A percentile compares a stretch with the other conserved stretches of the same genome.
phyloP scores from a whole-genome alignment of 306 rosid genomes.

The Oxytropis ochrocephala region DNA sequence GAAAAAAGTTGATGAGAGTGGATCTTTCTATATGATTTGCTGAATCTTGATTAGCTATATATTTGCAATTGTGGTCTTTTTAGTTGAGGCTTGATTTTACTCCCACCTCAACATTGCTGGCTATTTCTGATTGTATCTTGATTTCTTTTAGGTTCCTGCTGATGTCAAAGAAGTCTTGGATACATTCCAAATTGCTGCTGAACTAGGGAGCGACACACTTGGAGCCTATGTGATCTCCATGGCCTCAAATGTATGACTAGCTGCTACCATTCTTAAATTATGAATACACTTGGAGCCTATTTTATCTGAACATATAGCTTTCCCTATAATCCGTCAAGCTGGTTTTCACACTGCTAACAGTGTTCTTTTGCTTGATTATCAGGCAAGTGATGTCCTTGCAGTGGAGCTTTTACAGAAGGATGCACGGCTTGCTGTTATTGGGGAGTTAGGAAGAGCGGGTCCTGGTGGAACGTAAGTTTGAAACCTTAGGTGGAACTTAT shows the following conservation, averaged over 20 bases:
- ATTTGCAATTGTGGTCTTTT: too few species aligned
- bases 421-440: conserved; percentile 77
- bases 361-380: conserved; percentile 24
- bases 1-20: background rate
- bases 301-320: conserved; percentile 1
- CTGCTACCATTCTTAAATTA: conserved; percentile 13
- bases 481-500: conserved; percentile 4
- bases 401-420: conserved; percentile 96
- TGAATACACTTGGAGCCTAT: background rate
- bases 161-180: conserved; percentile 77
- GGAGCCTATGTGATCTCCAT: conserved; percentile 97
- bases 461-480: conserved; percentile 83
- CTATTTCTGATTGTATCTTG: too few species aligned
- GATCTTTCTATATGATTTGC: background rate
- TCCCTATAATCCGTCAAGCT: background rate
- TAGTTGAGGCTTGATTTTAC: too few species aligned
- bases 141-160: conserved; percentile 54
- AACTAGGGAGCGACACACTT: conserved; percentile 77
- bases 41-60: background rate
- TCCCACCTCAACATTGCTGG: too few species aligned
- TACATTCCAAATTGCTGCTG: conserved; percentile 80
- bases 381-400: conserved; percentile 97
- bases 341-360: background rate
- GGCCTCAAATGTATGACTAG: conserved; percentile 72
- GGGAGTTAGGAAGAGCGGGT: conserved; percentile 76